phyloP scores from a whole-genome alignment of 345 rosid genomes.

The Ceriops zippeliana region DNA sequence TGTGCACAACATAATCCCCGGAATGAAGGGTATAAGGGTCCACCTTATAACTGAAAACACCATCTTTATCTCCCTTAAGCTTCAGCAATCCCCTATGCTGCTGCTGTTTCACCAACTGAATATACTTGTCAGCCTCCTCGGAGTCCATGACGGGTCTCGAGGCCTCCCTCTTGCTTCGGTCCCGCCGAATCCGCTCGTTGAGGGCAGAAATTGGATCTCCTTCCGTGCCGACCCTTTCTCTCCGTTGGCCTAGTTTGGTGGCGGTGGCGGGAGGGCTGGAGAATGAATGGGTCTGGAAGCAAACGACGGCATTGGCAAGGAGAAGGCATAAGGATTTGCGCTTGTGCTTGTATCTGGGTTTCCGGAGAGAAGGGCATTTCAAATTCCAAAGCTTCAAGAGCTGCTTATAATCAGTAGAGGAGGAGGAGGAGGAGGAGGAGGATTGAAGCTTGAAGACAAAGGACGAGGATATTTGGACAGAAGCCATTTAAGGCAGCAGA shows the following conservation, averaged over 20 bases:
- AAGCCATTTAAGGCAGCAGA: conserved; percentile 33
- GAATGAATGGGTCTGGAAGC: conserved; percentile 37
- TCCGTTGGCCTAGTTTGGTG: conserved; percentile 31
- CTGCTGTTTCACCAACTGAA: conserved; percentile 73
- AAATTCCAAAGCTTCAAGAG: conserved; percentile 27
- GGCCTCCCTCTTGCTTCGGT: conserved; percentile 53
- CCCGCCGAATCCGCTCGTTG: conserved; percentile 74
- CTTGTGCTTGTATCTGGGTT: conserved; percentile 3
- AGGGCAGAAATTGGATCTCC: conserved; percentile 63
- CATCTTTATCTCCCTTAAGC: conserved; percentile 61
- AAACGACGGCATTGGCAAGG: conserved; percentile 41
- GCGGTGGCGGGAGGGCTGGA: conserved; percentile 17
- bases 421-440: not conserved
- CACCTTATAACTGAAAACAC: conserved; percentile 68
- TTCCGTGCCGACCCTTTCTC: conserved; percentile 41
- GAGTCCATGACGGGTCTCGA: conserved; percentile 59
- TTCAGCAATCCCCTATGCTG: conserved; percentile 88
- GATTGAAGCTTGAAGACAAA: conserved; percentile 34
- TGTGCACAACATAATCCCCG: conserved; percentile 93
- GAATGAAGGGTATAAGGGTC: conserved; percentile 69
- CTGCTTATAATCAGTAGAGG: not conserved
- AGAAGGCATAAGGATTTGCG: conserved; percentile 15
- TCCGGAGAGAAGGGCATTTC: conserved; percentile 22
- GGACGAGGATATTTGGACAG: conserved; percentile 36
- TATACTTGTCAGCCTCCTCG: conserved; percentile 81